Evolutionary conservation across 2,329 filamentous ascomycete genomes (phyloP).

Genomic region (Arthrobotrys conoides): DNA sequence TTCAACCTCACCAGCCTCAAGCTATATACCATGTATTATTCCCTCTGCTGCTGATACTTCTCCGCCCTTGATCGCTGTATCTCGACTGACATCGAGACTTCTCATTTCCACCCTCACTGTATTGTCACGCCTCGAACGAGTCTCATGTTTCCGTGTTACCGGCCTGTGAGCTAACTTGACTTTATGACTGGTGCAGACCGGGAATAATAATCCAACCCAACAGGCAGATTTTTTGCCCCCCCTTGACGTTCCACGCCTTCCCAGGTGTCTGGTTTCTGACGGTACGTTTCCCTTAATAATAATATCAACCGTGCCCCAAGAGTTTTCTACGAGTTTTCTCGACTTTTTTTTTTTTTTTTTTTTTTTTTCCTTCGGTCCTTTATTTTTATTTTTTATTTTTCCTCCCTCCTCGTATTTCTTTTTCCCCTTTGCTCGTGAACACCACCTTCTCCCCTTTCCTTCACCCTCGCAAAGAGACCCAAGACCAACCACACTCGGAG

Average conservation of each 20-base stretch:
- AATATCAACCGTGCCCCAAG: constrained; percentile 47
- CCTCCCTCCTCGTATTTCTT: constrained; percentile 31
- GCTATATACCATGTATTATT: neutral
- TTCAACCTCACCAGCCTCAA: constrained; percentile 37
- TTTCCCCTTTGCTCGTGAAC: constrained; percentile 57
- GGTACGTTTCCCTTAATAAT: constrained; percentile 59
- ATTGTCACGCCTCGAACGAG: constrained; percentile 19
- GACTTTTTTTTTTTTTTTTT: constrained; percentile 57
- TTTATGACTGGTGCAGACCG: constrained; percentile 51
- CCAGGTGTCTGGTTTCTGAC: constrained; percentile 59
- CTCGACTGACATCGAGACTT: constrained; percentile 28
- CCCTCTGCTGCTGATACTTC: neutral
- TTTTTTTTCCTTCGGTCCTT: constrained; percentile 36
- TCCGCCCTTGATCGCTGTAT: constrained; percentile 28
- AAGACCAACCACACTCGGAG: constrained; percentile 58
- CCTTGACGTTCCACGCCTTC: constrained; percentile 50
- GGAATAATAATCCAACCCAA: constrained; percentile 56
- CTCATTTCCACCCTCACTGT: neutral
- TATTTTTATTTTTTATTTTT: constrained; percentile 61
- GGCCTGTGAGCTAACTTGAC: constrained; percentile 35
- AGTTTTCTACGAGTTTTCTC: constrained; percentile 51
- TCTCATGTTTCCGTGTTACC: constrained; percentile 38
- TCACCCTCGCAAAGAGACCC: constrained; percentile 60
- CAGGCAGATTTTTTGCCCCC: constrained; percentile 55
- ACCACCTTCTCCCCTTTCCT: constrained; percentile 56